Evolutionary conservation across 306 rosid species (phyloP), one percentile per base, ranked within the genome.

Genomic region (Ammopiptanthus mongolicus): DNA sequence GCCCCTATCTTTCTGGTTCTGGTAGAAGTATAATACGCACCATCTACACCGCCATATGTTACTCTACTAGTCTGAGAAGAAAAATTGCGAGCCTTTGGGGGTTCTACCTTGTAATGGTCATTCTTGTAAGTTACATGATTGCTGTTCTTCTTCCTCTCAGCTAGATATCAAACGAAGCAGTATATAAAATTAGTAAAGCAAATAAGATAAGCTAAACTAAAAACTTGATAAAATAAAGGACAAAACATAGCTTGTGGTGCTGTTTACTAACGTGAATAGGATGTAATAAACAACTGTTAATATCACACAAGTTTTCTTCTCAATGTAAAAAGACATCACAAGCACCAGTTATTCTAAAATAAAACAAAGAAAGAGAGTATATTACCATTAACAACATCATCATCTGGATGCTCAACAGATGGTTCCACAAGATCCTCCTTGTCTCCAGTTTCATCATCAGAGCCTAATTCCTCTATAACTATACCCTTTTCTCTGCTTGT

Each of bases 1-100:
- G 69, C 5, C 2, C 96, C 93, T 8, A 19, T 80, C 68, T 73
- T 86, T 79, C 87, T 88, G 52, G 84, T 88, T 86, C 87, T 88
- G 0, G 86, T 77, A 67, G 96, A 91, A 23, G 91, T 83, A 73
- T 88, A 90, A 59, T 91, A 95, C n/a, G 97, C 90, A 71, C 98
- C 98, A 74, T 88, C 81, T 55, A 91, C 75, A 48, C 97, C 98
- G 10, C 97, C 97, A 82, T 87, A 95, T 0, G 96, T 91, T 52
- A 91, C 97, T 86, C 78, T 88, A 79, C 87, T 68, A 47, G 89
- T 79, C 72, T 86, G 91, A 41, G 74, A 63, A 44, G 86, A 81
- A 63, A 55, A 50, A 19, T 31, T 86, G 44, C 50, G 55, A 70
- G 46, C 44, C 42, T 82, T 83, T 9, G 79, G 42, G 6, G 83